Evolutionary conservation across 441 rosid genomes (phyloP).

Genomic region (Mallotus repandus): DNA sequence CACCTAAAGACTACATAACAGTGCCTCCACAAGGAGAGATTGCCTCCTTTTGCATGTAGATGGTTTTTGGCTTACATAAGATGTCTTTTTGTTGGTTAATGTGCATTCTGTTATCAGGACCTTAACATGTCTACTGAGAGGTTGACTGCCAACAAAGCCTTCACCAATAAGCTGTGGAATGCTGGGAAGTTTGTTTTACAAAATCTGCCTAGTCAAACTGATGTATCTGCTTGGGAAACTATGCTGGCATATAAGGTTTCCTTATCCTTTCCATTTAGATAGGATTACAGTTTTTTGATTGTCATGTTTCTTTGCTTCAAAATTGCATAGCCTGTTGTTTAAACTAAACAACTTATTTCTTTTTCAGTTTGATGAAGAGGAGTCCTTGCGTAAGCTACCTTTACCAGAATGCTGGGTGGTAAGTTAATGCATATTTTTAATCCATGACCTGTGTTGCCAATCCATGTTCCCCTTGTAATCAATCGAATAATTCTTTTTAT

Average conservation of each 20-base stretch:
- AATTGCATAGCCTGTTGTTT: too few relatives aligned
- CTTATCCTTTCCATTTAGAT: slow-evolving; percentile 17
- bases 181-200: slow-evolving; percentile 94
- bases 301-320: slow-evolving; percentile 3
- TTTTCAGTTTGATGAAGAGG: slow-evolving; percentile 72
- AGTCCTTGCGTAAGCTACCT: slow-evolving; percentile 53
- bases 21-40: not conserved
- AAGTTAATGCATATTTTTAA: slow-evolving; percentile 24
- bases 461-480: not conserved
- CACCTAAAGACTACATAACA: slow-evolving; percentile 5
- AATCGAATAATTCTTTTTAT: not conserved
- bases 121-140: slow-evolving; percentile 91
- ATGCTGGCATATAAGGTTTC: slow-evolving; percentile 59
- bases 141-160: slow-evolving; percentile 91
- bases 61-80: slow-evolving; percentile 18
- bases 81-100: slow-evolving; percentile 25
- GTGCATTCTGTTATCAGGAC: slow-evolving; percentile 52
- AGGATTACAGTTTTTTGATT: slow-evolving; percentile 4
- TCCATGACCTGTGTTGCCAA: slow-evolving; percentile 6
- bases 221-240: slow-evolving; percentile 71
- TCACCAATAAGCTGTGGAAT: slow-evolving; percentile 97
- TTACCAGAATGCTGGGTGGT: slow-evolving; percentile 98
- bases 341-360: slow-evolving; percentile 9
- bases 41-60: slow-evolving; percentile 11
- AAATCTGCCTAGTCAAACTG: slow-evolving; percentile 70